phyloP scores from a whole-genome alignment of 2,329 filamentous ascomycete genomes.

The Macrophomina phaseolina region DNA sequence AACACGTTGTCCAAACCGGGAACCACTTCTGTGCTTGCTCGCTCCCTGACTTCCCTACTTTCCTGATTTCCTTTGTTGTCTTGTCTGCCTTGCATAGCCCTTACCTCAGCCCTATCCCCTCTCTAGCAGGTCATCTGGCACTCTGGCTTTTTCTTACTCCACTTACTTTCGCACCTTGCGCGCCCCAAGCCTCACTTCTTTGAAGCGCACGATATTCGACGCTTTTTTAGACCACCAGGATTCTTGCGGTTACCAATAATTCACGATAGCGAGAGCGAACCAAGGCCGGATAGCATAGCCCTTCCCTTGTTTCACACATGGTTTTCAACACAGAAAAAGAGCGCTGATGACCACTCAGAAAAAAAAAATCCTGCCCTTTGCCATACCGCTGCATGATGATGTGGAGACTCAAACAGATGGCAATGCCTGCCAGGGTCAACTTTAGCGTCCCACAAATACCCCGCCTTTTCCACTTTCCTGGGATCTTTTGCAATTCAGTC shows the following conservation, averaged over 20 bases:
- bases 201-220: background rate
- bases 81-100: slow-evolving; percentile 22
- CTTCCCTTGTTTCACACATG: too few species aligned
- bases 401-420: background rate
- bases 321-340: too few species aligned
- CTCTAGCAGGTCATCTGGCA: slow-evolving; percentile 18
- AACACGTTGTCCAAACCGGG: slow-evolving; percentile 5
- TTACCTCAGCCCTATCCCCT: slow-evolving; percentile 22
- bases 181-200: background rate
- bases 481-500: background rate
- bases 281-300: too few species aligned
- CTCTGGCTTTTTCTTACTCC: background rate
- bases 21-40: background rate
- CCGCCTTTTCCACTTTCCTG: background rate
- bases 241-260: background rate
- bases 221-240: background rate
- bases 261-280: slow-evolving; percentile 17
- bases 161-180: background rate
- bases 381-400: too few species aligned
- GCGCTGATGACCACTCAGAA: too few species aligned
- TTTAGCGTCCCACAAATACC: background rate
- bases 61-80: slow-evolving; percentile 6
- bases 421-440: too few species aligned
- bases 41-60: slow-evolving; percentile 2
- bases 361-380: too few species aligned